A percentile compares a stretch with the other conserved stretches of the same genome.
Evolutionary conservation across 176 grass and related monocot species (phyloP).

Genomic region (Sorghum bicolor): Sorghum_bicolor_NCBIv3 NC_012870.2:13619001-13619500

Average conservation of each 20-base stretch:
- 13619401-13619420: neutral
- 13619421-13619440: neutral
- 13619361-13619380: neutral
- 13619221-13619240: too few relatives aligned
- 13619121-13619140: neutral
- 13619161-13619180: neutral
- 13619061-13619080: neutral
- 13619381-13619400: neutral
- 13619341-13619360: neutral
- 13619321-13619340: neutral
- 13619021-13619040: slow-evolving; percentile 34
- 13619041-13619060: slow-evolving; percentile 29
- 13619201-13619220: too few relatives aligned
- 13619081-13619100: neutral
- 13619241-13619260: too few relatives aligned
- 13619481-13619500: neutral
- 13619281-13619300: neutral
- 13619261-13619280: neutral
- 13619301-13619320: neutral
- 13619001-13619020: slow-evolving; percentile 57
- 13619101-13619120: neutral
- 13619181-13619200: neutral
- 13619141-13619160: neutral
- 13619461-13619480: neutral
- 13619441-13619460: neutral